These are phyloP conservation scores for Glomus cerebriforme DNA, from an alignment of 192 early-diverging fungal species.

Conservation along the genomic window DNA sequence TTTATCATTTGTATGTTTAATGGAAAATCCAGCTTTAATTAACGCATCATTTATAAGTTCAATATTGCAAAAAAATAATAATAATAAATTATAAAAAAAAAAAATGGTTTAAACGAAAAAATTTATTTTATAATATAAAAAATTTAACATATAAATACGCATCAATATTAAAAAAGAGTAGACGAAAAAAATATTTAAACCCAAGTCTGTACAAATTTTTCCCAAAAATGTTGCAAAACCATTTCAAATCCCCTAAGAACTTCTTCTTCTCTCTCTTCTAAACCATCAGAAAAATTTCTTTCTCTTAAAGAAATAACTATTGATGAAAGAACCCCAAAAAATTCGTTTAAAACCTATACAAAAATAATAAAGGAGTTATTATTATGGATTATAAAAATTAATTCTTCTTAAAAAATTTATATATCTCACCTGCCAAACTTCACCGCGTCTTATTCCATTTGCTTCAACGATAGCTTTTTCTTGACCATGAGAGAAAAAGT, in stretches of 20 bases:
- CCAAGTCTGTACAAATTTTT: not conserved
- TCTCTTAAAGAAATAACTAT: not conserved
- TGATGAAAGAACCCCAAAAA: not conserved
- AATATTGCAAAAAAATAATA: too few relatives aligned
- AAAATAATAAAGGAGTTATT: not conserved
- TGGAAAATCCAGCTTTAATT: too few relatives aligned
- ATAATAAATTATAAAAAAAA: too few relatives aligned
- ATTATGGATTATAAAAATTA: not conserved
- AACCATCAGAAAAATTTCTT: too few relatives aligned
- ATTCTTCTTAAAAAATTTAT: too few relatives aligned
- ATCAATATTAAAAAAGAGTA: too few relatives aligned
- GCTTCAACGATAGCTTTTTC: conserved; percentile 12
- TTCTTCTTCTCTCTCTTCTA: not conserved
- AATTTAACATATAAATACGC: too few relatives aligned
- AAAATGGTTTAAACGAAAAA: too few relatives aligned
- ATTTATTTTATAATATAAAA: too few relatives aligned
- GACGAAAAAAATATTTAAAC: too few relatives aligned
- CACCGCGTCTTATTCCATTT: conserved; percentile 33
- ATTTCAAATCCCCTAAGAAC: conserved; percentile 19
- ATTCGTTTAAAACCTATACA: conserved; percentile 30
- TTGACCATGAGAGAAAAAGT: conserved; percentile 27
- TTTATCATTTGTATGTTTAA: too few relatives aligned
- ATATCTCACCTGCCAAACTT: conserved; percentile 25
- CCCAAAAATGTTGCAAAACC: conserved; percentile 14
- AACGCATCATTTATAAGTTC: too few relatives aligned